Evolutionary conservation across 352 stramenopile genomes (phyloP).

Genomic region (Phytophthora macrochlamydospora): DNA sequence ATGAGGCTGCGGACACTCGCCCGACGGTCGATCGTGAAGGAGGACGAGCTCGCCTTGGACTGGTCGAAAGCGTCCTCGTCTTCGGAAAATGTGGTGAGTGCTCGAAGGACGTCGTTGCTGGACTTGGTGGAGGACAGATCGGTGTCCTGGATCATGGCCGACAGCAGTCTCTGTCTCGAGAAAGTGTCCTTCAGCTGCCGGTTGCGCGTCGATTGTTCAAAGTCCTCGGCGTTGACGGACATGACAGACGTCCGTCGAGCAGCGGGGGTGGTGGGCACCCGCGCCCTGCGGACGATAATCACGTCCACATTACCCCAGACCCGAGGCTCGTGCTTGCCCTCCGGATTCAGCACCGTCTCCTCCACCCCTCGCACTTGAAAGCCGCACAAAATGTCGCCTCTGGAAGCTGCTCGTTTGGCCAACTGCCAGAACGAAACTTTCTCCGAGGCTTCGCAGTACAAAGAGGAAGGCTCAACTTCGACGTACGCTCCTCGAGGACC

Average conservation of each 20-base stretch:
- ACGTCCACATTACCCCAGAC: slow-evolving; percentile 65
- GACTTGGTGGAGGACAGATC: slow-evolving; percentile 33
- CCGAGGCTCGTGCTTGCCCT: slow-evolving; percentile 38
- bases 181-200: slow-evolving; percentile 53
- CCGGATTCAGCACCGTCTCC: slow-evolving; percentile 67
- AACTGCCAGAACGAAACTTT: slow-evolving; percentile 75
- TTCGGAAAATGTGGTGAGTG: slow-evolving; percentile 41
- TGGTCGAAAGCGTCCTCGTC: slow-evolving; percentile 8
- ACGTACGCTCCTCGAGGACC: slow-evolving; percentile 62
- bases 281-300: slow-evolving; percentile 63
- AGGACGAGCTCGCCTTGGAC: slow-evolving; percentile 1
- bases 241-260: slow-evolving; percentile 19
- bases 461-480: slow-evolving; percentile 53
- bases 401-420: slow-evolving; percentile 43
- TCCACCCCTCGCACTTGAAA: slow-evolving; percentile 54
- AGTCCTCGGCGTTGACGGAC: slow-evolving; percentile 42
- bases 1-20: slow-evolving; percentile 48
- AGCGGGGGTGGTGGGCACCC: slow-evolving; percentile 6
- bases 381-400: slow-evolving; percentile 67
- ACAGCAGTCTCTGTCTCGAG: slow-evolving; percentile 54
- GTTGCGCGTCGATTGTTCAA: slow-evolving; percentile 57
- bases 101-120: slow-evolving; percentile 40
- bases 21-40: slow-evolving; percentile 21
- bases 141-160: slow-evolving; percentile 60
- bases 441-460: slow-evolving; percentile 55